phyloP scores from a whole-genome alignment of 2,329 filamentous ascomycete species.

The Exophiala sideris region DNA sequence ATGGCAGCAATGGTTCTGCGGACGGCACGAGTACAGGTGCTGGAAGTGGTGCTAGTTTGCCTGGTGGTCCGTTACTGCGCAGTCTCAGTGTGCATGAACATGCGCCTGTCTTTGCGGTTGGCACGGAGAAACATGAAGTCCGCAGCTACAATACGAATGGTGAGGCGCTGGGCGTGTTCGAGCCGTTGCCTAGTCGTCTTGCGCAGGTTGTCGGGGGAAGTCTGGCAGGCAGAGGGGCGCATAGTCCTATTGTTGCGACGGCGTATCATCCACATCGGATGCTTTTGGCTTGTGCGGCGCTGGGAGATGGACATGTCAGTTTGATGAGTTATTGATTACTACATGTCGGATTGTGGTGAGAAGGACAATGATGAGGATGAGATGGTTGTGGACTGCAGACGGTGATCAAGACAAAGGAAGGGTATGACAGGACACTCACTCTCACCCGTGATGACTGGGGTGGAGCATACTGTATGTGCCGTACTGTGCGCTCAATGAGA shows the following conservation, averaged over 20 bases:
- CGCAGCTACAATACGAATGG: constrained; percentile 91
- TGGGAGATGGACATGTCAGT: constrained; percentile 87
- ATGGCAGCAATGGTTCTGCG: background rate
- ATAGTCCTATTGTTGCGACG: constrained; percentile 78
- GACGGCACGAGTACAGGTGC: background rate
- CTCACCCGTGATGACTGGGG: too few relatives aligned
- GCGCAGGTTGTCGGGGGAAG: constrained; percentile 22
- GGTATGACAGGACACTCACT: too few relatives aligned
- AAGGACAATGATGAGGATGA: too few relatives aligned
- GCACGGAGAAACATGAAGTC: constrained; percentile 81
- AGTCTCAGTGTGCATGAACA: constrained; percentile 94
- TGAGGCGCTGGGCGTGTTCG: constrained; percentile 72
- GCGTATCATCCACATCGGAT: constrained; percentile 95
- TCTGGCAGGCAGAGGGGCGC: constrained; percentile 52
- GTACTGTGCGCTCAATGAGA: too few relatives aligned
- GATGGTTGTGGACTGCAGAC: too few relatives aligned
- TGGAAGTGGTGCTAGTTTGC: background rate
- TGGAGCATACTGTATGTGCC: too few relatives aligned
- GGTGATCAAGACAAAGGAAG: too few relatives aligned
- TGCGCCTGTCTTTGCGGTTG: constrained; percentile 88
- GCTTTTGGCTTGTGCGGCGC: constrained; percentile 80
- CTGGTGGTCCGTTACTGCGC: constrained; percentile 52
- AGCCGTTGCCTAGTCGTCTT: constrained; percentile 40
- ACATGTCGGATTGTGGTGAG: too few relatives aligned
- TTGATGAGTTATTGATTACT: constrained; percentile 16